A percentile compares a stretch with the other conserved stretches of the same genome.
Evolutionary conservation across 1,139 yeast genomes (phyloP).

Genomic region (Yamadazyma sp.): DNA sequence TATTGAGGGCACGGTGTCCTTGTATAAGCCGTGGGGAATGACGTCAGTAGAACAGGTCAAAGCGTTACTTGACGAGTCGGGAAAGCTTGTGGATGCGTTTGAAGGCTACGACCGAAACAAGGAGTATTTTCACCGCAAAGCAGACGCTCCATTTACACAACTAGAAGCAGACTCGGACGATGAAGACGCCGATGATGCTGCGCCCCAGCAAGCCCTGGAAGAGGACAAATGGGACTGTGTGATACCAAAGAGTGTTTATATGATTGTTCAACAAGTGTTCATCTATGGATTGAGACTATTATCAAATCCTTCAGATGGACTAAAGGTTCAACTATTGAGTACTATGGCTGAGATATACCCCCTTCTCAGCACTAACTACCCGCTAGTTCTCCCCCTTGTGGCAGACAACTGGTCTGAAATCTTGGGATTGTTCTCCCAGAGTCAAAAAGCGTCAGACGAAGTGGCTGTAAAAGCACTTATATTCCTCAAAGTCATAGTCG

Average conservation of each 20-base stretch:
- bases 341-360: constrained; percentile 55
- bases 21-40: constrained; percentile 59
- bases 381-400: constrained; percentile 62
- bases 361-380: constrained; percentile 59
- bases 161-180: constrained; percentile 39
- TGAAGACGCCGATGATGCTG: constrained; percentile 20
- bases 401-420: constrained; percentile 67
- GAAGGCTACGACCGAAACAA: constrained; percentile 29
- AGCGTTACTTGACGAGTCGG: constrained; percentile 38
- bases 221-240: constrained; percentile 59
- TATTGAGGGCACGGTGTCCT: constrained; percentile 19
- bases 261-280: constrained; percentile 58
- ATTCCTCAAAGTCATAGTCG: constrained; percentile 27
- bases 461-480: constrained; percentile 17
- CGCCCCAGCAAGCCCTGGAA: constrained; percentile 13
- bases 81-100: constrained; percentile 33
- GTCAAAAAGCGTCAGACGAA: constrained; percentile 4
- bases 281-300: constrained; percentile 70
- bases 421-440: constrained; percentile 8
- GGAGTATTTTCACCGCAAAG: constrained; percentile 35
- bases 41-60: constrained; percentile 35
- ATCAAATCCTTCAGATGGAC: constrained; percentile 61
- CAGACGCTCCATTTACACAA: constrained; percentile 36
- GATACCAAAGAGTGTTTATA: constrained; percentile 59
- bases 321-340: constrained; percentile 57